Evolutionary conservation across 495 filamentous ascomycete species (phyloP).

Genomic region (Penicillium alfredii): DNA sequence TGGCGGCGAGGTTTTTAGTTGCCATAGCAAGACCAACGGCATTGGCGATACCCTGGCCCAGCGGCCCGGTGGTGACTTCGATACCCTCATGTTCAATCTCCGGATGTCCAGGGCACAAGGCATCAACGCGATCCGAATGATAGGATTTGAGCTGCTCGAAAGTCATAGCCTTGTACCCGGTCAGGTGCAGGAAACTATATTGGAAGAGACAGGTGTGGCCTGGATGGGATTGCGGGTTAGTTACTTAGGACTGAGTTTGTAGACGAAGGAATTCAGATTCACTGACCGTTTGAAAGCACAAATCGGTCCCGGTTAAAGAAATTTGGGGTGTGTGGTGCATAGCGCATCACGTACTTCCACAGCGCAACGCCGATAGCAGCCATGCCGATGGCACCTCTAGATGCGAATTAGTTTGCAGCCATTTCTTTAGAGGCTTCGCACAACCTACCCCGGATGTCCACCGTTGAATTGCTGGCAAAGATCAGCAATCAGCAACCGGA

Average conservation of each 20-base stretch:
- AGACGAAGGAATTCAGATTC: background rate
- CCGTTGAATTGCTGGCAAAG: conserved; percentile 54
- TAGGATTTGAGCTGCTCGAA: conserved; percentile 57
- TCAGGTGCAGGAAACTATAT: conserved; percentile 52
- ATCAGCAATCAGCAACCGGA: conserved; percentile 52
- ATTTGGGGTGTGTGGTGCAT: conserved; percentile 87
- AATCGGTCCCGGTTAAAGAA: conserved; percentile 91
- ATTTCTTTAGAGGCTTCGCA: background rate
- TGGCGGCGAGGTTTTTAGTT: conserved; percentile 48
- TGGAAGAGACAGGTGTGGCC: conserved; percentile 58
- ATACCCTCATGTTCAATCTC: conserved; percentile 57
- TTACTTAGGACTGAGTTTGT: background rate
- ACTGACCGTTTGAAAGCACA: conserved; percentile 58
- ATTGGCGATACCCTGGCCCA: conserved; percentile 56
- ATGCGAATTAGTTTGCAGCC: conserved; percentile 2
- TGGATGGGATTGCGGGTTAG: background rate
- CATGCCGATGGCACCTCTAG: conserved; percentile 76
- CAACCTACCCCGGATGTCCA: conserved; percentile 49
- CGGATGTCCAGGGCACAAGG: conserved; percentile 53
- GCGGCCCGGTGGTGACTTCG: conserved; percentile 57
- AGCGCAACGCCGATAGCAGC: conserved; percentile 83
- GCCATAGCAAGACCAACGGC: conserved; percentile 57
- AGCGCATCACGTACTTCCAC: conserved; percentile 87
- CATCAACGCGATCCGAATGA: conserved; percentile 46
- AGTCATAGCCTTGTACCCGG: conserved; percentile 54